phyloP scores from a whole-genome alignment of 805 yeast genomes.

The Hanseniaspora hatyaiensis region DNA sequence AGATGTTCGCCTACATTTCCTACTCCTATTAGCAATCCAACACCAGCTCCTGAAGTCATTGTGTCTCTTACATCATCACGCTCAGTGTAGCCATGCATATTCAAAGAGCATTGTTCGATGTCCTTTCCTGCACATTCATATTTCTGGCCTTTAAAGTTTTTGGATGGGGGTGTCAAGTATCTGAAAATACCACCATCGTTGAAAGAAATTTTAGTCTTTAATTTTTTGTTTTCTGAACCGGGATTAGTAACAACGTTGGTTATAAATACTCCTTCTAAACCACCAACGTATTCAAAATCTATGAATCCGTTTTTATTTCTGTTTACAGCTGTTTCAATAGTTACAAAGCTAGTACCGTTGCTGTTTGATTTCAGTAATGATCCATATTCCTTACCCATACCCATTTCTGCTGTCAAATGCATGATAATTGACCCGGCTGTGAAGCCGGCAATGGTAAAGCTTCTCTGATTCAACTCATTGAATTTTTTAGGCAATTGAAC shows the following conservation, averaged over 20 bases:
- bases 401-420: constrained; percentile 61
- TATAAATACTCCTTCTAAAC: constrained; percentile 73
- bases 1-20: constrained; percentile 76
- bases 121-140: constrained; percentile 43
- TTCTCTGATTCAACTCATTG: constrained; percentile 49
- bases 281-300: constrained; percentile 76
- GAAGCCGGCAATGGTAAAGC: constrained; percentile 71
- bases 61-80: constrained; percentile 74
- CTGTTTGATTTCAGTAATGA: constrained; percentile 76
- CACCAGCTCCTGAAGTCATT: constrained; percentile 75
- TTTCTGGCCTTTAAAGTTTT: constrained; percentile 48
- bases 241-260: constrained; percentile 56
- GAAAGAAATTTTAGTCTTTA: constrained; percentile 66
- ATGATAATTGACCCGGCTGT: constrained; percentile 60
- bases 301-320: constrained; percentile 64
- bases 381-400: constrained; percentile 52
- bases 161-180: constrained; percentile 54
- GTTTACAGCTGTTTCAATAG: constrained; percentile 59
- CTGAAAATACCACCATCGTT: constrained; percentile 90
- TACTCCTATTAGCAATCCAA: constrained; percentile 80
- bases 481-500: constrained; percentile 61
- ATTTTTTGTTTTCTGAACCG: constrained; percentile 39
- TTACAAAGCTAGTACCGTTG: constrained; percentile 77
- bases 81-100: constrained; percentile 85
- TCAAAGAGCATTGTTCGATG: constrained; percentile 58